Evolutionary conservation across 257 asterid genomes (phyloP).

Genomic region (Gentiana macrophylla): DNA sequence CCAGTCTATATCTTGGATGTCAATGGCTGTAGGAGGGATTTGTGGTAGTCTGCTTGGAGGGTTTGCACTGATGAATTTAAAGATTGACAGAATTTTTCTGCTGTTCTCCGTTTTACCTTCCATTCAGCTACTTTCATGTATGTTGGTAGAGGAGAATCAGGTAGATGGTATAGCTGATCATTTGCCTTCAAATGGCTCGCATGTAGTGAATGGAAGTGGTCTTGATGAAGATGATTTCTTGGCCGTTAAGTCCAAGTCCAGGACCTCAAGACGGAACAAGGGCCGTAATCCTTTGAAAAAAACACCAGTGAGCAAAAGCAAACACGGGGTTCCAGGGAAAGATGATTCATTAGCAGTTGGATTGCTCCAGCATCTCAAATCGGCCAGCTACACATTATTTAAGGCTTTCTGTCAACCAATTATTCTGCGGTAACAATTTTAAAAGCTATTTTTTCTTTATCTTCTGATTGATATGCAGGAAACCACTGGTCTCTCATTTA

Average conservation of each 20-base stretch:
- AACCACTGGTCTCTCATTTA: no score
- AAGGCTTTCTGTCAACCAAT: slow-evolving; percentile 76
- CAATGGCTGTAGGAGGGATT: slow-evolving; percentile 97
- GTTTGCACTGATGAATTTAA: slow-evolving; percentile 48
- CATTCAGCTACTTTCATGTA: slow-evolving; percentile 77
- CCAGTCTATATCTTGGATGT: slow-evolving; percentile 94
- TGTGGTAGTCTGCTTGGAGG: slow-evolving; percentile 93
- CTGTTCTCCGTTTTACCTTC: slow-evolving; percentile 66
- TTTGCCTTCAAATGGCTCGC: slow-evolving; percentile 35
- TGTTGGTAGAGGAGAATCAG: slow-evolving; percentile 58
- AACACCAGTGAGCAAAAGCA: slow-evolving; percentile 15
- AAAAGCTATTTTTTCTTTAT: not conserved
- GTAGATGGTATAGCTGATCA: slow-evolving; percentile 19
- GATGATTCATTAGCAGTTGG: slow-evolving; percentile 29
- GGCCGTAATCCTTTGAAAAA: slow-evolving; percentile 37
- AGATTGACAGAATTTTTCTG: slow-evolving; percentile 53
- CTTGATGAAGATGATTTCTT: slow-evolving; percentile 24
- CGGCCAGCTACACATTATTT: slow-evolving; percentile 52
- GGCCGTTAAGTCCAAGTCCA: slow-evolving; percentile 25
- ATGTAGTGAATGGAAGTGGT: slow-evolving; percentile 17
- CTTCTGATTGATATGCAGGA: not conserved
- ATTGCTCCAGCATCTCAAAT: slow-evolving; percentile 56
- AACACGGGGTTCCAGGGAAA: slow-evolving; percentile 21
- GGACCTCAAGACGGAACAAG: slow-evolving; percentile 48
- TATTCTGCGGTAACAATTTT: slow-evolving; percentile 58